Evolutionary conservation across 2,329 filamentous ascomycete genomes (phyloP).

Genomic region (Blastomyces percursus): DNA sequence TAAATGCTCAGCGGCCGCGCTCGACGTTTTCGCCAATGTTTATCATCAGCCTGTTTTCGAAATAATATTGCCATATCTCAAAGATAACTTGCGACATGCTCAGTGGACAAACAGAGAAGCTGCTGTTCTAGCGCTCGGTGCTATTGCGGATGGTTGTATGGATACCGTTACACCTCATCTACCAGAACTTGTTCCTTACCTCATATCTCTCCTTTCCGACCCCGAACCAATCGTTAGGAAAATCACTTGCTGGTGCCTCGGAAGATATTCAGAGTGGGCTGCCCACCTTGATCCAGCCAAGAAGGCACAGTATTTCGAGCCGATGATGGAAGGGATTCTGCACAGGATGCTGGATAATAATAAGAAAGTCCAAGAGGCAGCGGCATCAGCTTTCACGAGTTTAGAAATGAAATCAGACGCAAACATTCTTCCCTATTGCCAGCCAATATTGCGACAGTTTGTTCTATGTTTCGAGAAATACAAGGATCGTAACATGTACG

Average conservation of each 20-base stretch:
- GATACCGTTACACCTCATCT: constrained; percentile 80
- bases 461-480: constrained; percentile 87
- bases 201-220: constrained; percentile 77
- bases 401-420: constrained; percentile 86
- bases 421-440: constrained; percentile 71
- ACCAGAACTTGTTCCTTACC: constrained; percentile 78
- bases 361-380: constrained; percentile 96
- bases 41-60: constrained; percentile 84
- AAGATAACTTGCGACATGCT: constrained; percentile 72
- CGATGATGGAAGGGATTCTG: constrained; percentile 93
- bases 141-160: constrained; percentile 91
- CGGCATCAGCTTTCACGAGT: constrained; percentile 89
- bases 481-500: constrained; percentile 98
- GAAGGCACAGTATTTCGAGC: constrained; percentile 72
- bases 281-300: constrained; percentile 59
- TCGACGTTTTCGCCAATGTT: constrained; percentile 87
- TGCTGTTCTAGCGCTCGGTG: constrained; percentile 84
- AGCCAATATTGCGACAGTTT: constrained; percentile 83
- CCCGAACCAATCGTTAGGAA: constrained; percentile 81
- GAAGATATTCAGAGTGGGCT: constrained; percentile 87
- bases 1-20: constrained; percentile 90
- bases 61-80: constrained; percentile 83
- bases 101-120: constrained; percentile 93
- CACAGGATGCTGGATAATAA: constrained; percentile 92
- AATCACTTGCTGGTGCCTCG: constrained; percentile 96